Base-by-base conservation (phyloP, 2,329 filamentous ascomycete genomes). In the Fusarium mundagurra region DNA sequence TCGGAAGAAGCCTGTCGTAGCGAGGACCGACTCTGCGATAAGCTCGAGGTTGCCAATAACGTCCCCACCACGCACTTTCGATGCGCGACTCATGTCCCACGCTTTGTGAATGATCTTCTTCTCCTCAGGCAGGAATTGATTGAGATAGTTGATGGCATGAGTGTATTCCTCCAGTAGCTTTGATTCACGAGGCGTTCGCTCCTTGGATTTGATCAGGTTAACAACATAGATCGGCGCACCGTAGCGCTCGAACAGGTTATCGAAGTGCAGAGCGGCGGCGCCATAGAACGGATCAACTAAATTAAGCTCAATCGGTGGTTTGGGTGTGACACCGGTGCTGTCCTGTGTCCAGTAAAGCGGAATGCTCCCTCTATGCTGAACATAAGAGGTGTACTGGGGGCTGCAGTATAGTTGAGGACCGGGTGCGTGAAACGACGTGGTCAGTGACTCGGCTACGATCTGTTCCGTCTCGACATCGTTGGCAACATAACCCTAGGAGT, bases 391-490 rank as follows among this genome's bases (percentile, higher is more conserved):
- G 81, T 96, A 98, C 34, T 94, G 93, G 3, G 96, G 94, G 79
- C 93, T 98, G 10, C 94, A 92, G 81, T 94, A 98, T 17, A 98
- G 88, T 55, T 90, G 91, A 7, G 93, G 94, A 0, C 95, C 96
- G 9, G 96, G 94, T 7, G 94, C 93, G 84, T 99, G 96, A 77
- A 99, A 98, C 0, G 96, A 98, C 2, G 96, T 99, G 1, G 95
- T 98, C 58, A 96, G 86, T 77, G 95, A 94, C 80, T 99, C 96
- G 1, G 95, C 96, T 10, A 99, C 95, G 69, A 99, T 98, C 81
- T 99, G 96, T 83, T 99, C 96, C 2, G 96, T 98, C 83, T 99
- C 97, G 31, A 99, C 96, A 82, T 99, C 97, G 80, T 99, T 99
- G 60, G 96, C 97, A 62, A 99, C 96, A 81, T 97, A 97, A 20